Evolutionary conservation across 371 early-diverging fungal genomes (phyloP), one percentile per base, ranked within the genome.

Genomic region (Sporodiniella umbellata): DNA sequence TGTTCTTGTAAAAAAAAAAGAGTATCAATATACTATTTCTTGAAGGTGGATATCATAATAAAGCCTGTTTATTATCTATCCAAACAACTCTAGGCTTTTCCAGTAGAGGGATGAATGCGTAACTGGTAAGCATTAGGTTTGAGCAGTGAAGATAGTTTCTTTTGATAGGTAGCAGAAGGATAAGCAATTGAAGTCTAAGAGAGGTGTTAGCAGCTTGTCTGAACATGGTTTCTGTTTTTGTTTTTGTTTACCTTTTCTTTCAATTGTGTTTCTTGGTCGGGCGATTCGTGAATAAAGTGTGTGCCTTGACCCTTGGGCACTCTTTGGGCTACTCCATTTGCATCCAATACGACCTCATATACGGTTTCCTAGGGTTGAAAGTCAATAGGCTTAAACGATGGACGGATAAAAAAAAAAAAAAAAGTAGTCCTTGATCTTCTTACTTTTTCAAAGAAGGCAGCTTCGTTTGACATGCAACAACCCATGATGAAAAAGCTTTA

Each of bases 251-350:
- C 66, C 66, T 66, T 66, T 48, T 66, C 62, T 56, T 66, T 62
- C 19, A 66, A 48, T 18, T 50, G 56, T 33, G 71, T 74, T 40
- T 74, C 71, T 18, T 66, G 58, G 14, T 61, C 51, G 12, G 59
- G 46, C 26, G 72, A 69, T 19, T 69, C 62, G 45, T 71, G 66
- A 38, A 75, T 75, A 22, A 61, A 57, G 42, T 75, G 75, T 11
- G 75, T 75, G 10, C 75, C 75, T 55, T 71, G 63, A 11, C 75
- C 75, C 28, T 64, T 56, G 4, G 67, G 68, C 18, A 75, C 75
- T 40, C 70, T 63, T 10, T 65, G 70, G 24, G 75, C 75, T 3
- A 75, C 66, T 23, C 75, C 75, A 22, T 69, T 46, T 7, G 56
- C 49, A 60, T 75, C 75, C 24, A 75, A 49, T 19, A 48, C 56